A percentile compares a stretch with the other conserved stretches of the same genome.
Conservation (phyloP, 306 rosid species). For the Myrica gale region DNA sequence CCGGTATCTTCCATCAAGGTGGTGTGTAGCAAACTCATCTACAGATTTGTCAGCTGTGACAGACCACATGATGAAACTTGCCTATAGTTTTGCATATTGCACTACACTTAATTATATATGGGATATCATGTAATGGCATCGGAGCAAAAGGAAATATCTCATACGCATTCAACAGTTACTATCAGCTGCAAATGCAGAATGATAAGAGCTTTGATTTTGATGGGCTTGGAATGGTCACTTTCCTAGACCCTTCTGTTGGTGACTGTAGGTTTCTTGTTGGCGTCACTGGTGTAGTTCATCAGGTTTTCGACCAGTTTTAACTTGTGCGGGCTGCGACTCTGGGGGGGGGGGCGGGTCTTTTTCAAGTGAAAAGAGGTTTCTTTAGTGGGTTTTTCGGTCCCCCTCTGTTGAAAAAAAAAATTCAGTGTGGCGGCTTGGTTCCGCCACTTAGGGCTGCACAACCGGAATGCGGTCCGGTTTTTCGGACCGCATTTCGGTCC, state of each 20-base stretch:
- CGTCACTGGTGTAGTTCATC: constrained; percentile 59
- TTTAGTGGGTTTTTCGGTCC: not conserved
- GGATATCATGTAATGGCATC: constrained; percentile 83
- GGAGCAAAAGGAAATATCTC: constrained; percentile 85
- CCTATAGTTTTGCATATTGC: constrained; percentile 86
- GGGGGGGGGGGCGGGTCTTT: constrained; percentile 39
- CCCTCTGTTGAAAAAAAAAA: not conserved
- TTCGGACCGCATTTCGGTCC: too few relatives aligned
- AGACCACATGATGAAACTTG: constrained; percentile 68
- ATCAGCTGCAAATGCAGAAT: constrained; percentile 82
- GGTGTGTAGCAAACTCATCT: constrained; percentile 82
- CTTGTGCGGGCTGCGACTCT: constrained; percentile 38
- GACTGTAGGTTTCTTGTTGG: constrained; percentile 82
- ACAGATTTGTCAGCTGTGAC: constrained; percentile 52
- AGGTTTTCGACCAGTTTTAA: constrained; percentile 30
- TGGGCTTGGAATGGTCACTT: constrained; percentile 82
- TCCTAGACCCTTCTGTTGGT: constrained; percentile 76
- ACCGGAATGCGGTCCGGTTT: too few relatives aligned
- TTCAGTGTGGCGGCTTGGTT: too few relatives aligned
- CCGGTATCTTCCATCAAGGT: constrained; percentile 77
- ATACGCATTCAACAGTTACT: constrained; percentile 89
- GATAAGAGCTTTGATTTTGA: constrained; percentile 73
- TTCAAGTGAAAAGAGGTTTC: constrained; percentile 40
- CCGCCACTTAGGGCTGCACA: too few relatives aligned
- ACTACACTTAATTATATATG: constrained; percentile 74